Conservation (phyloP, 257 asterid species). For the Primulina eburnea region DNA sequence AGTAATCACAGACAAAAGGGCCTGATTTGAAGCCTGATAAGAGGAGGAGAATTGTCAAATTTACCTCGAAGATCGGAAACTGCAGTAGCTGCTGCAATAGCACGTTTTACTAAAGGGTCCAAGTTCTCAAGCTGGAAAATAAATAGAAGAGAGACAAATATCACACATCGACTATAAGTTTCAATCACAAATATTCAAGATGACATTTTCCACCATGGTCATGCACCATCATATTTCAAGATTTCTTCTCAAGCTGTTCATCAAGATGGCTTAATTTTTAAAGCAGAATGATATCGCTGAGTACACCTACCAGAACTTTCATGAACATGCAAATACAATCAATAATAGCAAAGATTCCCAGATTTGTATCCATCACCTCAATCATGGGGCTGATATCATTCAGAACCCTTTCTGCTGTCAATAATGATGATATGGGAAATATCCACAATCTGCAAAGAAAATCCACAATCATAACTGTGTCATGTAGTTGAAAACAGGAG, state of each 20-base stretch:
- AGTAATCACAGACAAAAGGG: slow-evolving; percentile 5
- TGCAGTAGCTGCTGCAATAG: slow-evolving; percentile 70
- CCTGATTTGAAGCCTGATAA: slow-evolving; percentile 11
- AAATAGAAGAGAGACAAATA: slow-evolving; percentile 15
- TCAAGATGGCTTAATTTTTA: slow-evolving; percentile 19
- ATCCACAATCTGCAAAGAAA: slow-evolving; percentile 74
- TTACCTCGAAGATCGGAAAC: slow-evolving; percentile 88
- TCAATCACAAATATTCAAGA: neutral
- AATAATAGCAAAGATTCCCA: slow-evolving; percentile 12
- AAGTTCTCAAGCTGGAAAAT: slow-evolving; percentile 69
- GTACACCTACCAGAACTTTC: slow-evolving; percentile 16
- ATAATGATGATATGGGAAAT: slow-evolving; percentile 71
- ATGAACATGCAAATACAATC: slow-evolving; percentile 6
- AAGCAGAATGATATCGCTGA: slow-evolving; percentile 23
- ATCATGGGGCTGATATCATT: slow-evolving; percentile 43
- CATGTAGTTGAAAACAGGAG: slow-evolving; percentile 21
- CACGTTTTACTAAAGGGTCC: slow-evolving; percentile 90
- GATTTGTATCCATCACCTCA: slow-evolving; percentile 48
- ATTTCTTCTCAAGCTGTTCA: slow-evolving; percentile 11
- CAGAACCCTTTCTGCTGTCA: slow-evolving; percentile 66
- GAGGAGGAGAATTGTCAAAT: slow-evolving; percentile 19
- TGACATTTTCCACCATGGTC: slow-evolving; percentile 14
- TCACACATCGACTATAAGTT: neutral
- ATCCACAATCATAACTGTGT: slow-evolving; percentile 3
- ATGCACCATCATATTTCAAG: slow-evolving; percentile 23